Percentiles rank a stretch among this genome's conserved stretches.
Conservation (phyloP, 768 basidiomycete genomes). For the Mycena pura region DNA sequence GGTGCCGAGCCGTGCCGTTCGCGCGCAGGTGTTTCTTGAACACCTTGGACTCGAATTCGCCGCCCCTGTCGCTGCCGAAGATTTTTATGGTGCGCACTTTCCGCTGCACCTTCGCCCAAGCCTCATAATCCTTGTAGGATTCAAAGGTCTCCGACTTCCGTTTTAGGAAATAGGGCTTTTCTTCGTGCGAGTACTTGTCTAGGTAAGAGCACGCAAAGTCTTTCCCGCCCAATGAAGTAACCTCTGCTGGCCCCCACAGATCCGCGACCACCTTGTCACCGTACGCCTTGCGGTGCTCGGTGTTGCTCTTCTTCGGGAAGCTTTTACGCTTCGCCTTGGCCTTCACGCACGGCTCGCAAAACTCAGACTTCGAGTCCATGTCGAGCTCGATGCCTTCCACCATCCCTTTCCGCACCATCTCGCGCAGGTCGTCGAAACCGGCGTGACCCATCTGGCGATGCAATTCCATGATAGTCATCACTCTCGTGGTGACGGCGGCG, state of each 20-base stretch:
- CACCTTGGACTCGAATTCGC: constrained; percentile 28
- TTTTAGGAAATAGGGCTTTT: constrained; percentile 23
- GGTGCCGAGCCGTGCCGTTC: constrained; percentile 23
- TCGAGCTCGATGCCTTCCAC: constrained; percentile 40
- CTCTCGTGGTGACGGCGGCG: constrained; percentile 12
- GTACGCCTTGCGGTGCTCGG: constrained; percentile 13
- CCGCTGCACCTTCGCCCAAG: constrained; percentile 31
- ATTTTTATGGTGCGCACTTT: background rate
- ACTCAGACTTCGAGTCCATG: constrained; percentile 26
- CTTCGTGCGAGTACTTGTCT: constrained; percentile 27
- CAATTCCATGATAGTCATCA: constrained; percentile 35
- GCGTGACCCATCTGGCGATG: constrained; percentile 45
- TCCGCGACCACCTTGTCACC: constrained; percentile 31
- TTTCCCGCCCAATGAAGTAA: constrained; percentile 21
- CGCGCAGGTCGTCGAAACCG: constrained; percentile 30
- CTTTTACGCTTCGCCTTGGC: constrained; percentile 27
- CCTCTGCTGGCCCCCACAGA: constrained; percentile 34
- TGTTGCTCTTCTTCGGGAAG: constrained; percentile 10
- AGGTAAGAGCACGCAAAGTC: constrained; percentile 22
- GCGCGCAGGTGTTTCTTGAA: constrained; percentile 17
- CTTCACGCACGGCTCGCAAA: constrained; percentile 33
- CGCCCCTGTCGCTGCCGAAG: constrained; percentile 24
- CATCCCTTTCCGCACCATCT: constrained; percentile 33
- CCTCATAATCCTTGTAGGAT: constrained; percentile 31
- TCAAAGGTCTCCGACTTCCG: constrained; percentile 24